Conservation (phyloP, 2,329 filamentous ascomycete species). For the Erysiphe pulchra region DNA sequence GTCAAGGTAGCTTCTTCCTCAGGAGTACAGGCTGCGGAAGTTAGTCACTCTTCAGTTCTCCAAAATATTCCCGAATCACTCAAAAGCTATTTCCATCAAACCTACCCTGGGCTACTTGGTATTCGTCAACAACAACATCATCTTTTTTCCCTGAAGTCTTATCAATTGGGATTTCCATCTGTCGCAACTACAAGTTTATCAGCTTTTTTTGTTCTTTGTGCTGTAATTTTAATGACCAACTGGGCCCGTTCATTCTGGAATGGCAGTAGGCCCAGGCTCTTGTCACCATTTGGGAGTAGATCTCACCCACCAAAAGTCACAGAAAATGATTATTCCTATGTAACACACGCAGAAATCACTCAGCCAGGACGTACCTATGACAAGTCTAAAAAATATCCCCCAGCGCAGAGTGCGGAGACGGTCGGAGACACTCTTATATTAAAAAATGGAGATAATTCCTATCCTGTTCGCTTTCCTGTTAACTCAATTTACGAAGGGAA, state of each 20-base stretch:
- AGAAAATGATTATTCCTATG: conserved; percentile 59
- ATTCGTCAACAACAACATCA: conserved; percentile 8
- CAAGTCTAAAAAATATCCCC: conserved; percentile 15
- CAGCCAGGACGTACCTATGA: conserved; percentile 18
- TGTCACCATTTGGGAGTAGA: conserved; percentile 13
- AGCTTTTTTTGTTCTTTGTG: conserved; percentile 6
- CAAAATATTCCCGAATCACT: conserved; percentile 23
- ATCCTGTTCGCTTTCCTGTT: conserved; percentile 47
- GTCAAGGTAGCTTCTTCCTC: conserved; percentile 13
- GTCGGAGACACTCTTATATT: conserved; percentile 49
- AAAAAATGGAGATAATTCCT: conserved; percentile 38
- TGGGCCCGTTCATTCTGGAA: conserved; percentile 12
- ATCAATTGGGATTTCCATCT: conserved; percentile 9
- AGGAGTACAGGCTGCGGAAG: neutral
- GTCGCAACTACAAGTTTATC: conserved; percentile 8
- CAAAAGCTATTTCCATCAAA: conserved; percentile 26
- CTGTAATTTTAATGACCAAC: conserved; percentile 11
- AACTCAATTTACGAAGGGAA: conserved; percentile 53
- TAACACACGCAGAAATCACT: conserved; percentile 49
- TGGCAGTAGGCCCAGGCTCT: conserved; percentile 6
- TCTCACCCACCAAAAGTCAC: conserved; percentile 32
- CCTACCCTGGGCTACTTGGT: conserved; percentile 18
- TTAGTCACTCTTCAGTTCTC: conserved; percentile 18
- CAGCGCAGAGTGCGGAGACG: conserved; percentile 15
- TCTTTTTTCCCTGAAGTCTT: conserved; percentile 8